Evolutionary conservation across 371 early-diverging fungal species (phyloP).

Genomic region (Smittium mucronatum): DNA sequence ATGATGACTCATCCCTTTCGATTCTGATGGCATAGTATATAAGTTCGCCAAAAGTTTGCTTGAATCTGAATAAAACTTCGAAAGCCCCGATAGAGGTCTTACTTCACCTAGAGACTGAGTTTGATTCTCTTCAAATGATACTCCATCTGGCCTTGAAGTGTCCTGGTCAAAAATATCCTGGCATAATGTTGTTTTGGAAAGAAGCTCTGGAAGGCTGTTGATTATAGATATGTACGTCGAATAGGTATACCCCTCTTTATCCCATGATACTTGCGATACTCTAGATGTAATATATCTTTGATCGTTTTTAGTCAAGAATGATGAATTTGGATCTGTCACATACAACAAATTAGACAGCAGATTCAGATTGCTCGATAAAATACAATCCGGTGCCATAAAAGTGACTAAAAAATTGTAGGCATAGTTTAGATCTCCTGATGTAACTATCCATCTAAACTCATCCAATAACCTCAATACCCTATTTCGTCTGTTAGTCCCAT

Average conservation of each 20-base stretch:
- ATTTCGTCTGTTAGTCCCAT: background rate
- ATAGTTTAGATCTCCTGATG: background rate
- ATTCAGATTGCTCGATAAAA: background rate
- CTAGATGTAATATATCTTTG: background rate
- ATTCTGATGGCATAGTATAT: background rate
- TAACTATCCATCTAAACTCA: conserved; percentile 4
- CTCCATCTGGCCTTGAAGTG: background rate
- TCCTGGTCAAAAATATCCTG: background rate
- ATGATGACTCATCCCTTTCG: background rate
- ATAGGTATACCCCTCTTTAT: background rate
- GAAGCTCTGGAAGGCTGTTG: background rate
- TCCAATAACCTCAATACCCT: background rate
- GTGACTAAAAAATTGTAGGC: background rate
- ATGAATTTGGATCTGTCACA: background rate
- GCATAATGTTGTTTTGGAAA: background rate
- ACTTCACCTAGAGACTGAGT: too few species aligned
- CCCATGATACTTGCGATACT: background rate
- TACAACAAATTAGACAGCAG: background rate
- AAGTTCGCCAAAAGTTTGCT: background rate
- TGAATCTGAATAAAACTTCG: background rate
- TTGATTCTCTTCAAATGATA: too few species aligned
- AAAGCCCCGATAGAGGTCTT: too few species aligned
- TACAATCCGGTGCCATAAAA: conserved; percentile 4
- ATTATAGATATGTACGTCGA: background rate
- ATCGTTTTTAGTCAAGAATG: background rate